Percentiles rank a stretch among this genome's conserved stretches.
Conservation (phyloP, 805 yeast species). For the Sungouiozyma intestinalis region DNA sequence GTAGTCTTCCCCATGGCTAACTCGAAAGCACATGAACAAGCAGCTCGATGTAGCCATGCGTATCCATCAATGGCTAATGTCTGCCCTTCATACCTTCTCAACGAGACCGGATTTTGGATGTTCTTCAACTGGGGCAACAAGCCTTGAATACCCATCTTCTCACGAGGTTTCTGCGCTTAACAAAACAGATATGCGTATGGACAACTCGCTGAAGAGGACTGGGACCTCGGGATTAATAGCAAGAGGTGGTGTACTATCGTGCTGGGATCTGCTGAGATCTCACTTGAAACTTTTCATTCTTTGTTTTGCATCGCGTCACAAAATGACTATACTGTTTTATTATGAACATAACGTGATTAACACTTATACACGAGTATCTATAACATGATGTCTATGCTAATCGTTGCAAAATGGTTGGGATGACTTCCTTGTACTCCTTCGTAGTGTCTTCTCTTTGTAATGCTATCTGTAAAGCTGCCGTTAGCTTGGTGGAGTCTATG, state of each 20-base stretch:
- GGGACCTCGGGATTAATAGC: too few species aligned
- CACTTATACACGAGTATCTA: not conserved
- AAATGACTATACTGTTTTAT: slow-evolving; percentile 38
- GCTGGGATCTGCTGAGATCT: slow-evolving; percentile 56
- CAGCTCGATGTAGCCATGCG: slow-evolving; percentile 91
- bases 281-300: slow-evolving; percentile 63
- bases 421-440: slow-evolving; percentile 13
- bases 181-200: too few species aligned
- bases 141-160: slow-evolving; percentile 81
- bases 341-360: too few species aligned
- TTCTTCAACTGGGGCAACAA: slow-evolving; percentile 69
- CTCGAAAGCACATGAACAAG: slow-evolving; percentile 74
- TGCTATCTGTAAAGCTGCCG: slow-evolving; percentile 11
- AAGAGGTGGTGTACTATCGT: not conserved
- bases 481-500: slow-evolving; percentile 4
- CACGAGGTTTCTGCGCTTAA: too few species aligned
- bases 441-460: slow-evolving; percentile 9
- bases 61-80: slow-evolving; percentile 90
- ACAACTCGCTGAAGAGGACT: too few species aligned
- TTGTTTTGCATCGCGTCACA: not conserved
- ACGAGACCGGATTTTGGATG: slow-evolving; percentile 49
- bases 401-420: slow-evolving; percentile 6
- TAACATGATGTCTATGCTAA: not conserved
- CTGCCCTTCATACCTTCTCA: slow-evolving; percentile 57
- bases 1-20: slow-evolving; percentile 65